Evolutionary conservation across 495 filamentous ascomycete genomes (phyloP), one percentile per base, ranked within the genome.

Genomic region (Podospora bellae-mahoneyi): DNA sequence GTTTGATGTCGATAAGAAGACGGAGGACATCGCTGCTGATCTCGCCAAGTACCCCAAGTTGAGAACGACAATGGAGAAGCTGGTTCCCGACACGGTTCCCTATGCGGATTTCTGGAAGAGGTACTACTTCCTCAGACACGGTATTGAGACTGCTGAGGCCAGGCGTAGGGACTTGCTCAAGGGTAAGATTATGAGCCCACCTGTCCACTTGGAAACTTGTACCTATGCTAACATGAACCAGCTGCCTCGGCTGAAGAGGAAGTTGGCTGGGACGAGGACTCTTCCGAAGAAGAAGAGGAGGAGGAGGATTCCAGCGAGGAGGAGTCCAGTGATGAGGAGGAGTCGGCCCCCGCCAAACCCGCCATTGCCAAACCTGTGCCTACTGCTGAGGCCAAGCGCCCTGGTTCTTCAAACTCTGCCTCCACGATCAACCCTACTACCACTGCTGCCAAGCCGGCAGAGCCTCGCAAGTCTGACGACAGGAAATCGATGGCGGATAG

Each of bases 71-170:
- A 98, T 97, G 95, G 96, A 97, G 85, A 94, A 91, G 81, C 84
- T 97, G 63, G 96, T 98, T 23, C 96, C 95, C 19, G 93, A 93
- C 79, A 85, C 85, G 70, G 92, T 97, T 16, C 85, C 93, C 34
- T 99, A 99, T 76, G 85, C 80, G 16, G 87, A 89, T 59, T 99
- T 98, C 77, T 99, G 96, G 96, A 89, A 85, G 71, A 85, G 95
- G 53, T 99, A 99, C 77, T 98, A 97, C 72, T 99, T 97, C 83
- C 81, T 98, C 68, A 83, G 96, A 72, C 89, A 96, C 70, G 92
- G 96, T 26, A 90, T 99, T 69, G 95, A 98, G 81, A 93, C 89
- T n/a, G 93, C 97, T 66, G 95, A 99, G 84, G 88, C 91, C 73
- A 88, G 93, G 80, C 84, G 95, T 77, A 88, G 90, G 74, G 95